A percentile compares a stretch with the other conserved stretches of the same genome.
phyloP scores from a whole-genome alignment of 345 rosid species.

The Lenwebbia sp. region DNA sequence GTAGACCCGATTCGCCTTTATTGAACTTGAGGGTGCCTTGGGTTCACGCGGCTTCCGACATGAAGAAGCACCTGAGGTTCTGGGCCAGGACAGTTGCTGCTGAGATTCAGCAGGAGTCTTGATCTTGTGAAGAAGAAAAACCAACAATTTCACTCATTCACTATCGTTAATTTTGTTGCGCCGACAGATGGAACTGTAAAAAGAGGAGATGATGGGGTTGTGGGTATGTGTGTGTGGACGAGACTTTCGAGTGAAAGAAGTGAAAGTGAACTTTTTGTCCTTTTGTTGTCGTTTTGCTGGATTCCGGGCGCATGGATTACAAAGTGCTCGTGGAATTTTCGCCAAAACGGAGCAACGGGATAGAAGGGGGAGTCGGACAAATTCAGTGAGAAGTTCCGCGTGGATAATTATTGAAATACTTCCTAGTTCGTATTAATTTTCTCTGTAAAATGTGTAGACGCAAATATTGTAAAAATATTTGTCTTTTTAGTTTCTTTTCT shows the following conservation, averaged over 20 bases:
- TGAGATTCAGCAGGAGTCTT: conserved; percentile 26
- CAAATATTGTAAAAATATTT: no score
- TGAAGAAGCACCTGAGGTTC: conserved; percentile 45
- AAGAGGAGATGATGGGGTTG: background rate
- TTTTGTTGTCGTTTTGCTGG: background rate
- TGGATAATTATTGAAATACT: background rate
- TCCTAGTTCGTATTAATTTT: no score
- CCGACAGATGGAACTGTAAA: background rate
- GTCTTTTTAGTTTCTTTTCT: background rate
- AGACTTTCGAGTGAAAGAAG: background rate
- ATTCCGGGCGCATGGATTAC: background rate
- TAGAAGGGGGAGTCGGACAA: background rate
- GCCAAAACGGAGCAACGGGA: background rate
- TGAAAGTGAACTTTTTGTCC: background rate
- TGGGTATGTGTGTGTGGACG: conserved; percentile 6
- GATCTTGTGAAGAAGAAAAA: background rate
- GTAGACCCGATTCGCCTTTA: conserved; percentile 42
- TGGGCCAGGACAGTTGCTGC: conserved; percentile 63
- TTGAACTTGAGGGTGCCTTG: conserved; percentile 29
- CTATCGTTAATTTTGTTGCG: background rate
- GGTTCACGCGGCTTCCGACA: conserved; percentile 22
- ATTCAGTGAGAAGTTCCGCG: background rate
- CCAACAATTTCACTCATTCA: background rate
- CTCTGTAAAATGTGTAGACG: no score
- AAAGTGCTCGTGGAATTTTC: background rate